Base-by-base conservation (phyloP, 164 flowering plant genomes). In the Cinnamomum micranthum region DNA sequence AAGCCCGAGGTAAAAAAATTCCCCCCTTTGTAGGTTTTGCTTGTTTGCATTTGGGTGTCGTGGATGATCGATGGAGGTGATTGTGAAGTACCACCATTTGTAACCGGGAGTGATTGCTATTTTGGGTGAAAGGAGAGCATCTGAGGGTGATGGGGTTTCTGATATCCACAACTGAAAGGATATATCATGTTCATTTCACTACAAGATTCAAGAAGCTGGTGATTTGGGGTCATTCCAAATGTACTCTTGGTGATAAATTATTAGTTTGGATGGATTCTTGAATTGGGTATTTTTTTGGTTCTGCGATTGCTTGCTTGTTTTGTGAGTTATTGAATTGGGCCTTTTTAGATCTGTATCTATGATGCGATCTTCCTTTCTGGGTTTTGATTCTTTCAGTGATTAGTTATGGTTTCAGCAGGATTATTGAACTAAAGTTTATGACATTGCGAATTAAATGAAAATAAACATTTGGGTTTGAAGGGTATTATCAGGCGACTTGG, bases 1-100 rank as follows among this genome's bases (percentile, higher is more conserved):
- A 92, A 88, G 82, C 91, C 96, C 1, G 96, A 88, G 98, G 98
- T 95, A 85, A 24, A 15, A 65, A 41, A 64, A 27, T 41, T 50
- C n/a, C 31, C 22, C 31, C 31, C 63, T 66, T 66, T 31, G 11
- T 25, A 14, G 33, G 28, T 20, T 66, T 66, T 31, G 50, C 31
- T 66, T 27, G 2, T 31, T 28, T 25, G 67, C 28, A 22, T 64
- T 64, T 64, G 67, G 67, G 25, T 64, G 23, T 14, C 24, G 23
- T 64, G 67, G 33, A 22, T 64, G 67, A 27, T 10, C 14, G 23
- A 25, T 64, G 23, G 67, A 64, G 14, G 23, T 64, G 67, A 15
- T 25, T 64, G 22, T 25, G 23, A 19, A 14, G 7, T 60, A 7
- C 23, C 47, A 41, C 23, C 11, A 41, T 41, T 41, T 41, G 47